phyloP scores from a whole-genome alignment of 23 red algal genomes.

The Rhodosorus marinus region DNA sequence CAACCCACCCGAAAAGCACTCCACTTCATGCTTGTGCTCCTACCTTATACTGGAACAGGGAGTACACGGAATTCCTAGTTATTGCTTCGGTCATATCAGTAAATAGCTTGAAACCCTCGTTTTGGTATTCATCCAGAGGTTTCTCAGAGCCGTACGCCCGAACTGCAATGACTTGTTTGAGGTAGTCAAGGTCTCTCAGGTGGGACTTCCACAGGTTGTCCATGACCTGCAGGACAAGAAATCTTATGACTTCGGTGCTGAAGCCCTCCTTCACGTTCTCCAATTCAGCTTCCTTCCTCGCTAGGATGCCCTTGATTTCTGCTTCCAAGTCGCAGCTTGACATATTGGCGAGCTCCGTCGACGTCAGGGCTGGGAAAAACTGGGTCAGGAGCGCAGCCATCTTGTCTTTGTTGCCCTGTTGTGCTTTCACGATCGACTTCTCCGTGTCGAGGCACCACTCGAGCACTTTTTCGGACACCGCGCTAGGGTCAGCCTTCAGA shows the following conservation, averaged over 20 bases:
- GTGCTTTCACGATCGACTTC: too few species aligned
- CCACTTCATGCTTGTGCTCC: too few species aligned
- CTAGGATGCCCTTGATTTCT: too few species aligned
- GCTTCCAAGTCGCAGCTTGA: too few species aligned
- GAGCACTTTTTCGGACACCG: slow-evolving; percentile 28
- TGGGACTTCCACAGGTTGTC: slow-evolving; percentile 83
- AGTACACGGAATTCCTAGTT: slow-evolving; percentile 76
- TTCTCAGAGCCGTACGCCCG: slow-evolving; percentile 43
- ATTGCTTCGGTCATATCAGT: slow-evolving; percentile 37
- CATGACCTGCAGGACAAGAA: slow-evolving; percentile 49
- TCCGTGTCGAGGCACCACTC: slow-evolving; percentile 6
- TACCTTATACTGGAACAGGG: slow-evolving; percentile 72
- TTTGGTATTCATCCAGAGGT: slow-evolving; percentile 55
- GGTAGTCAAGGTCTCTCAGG: slow-evolving; percentile 55
- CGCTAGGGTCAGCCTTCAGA: slow-evolving; percentile 14
- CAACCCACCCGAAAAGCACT: too few species aligned
- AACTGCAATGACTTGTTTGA: slow-evolving; percentile 62
- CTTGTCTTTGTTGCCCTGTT: too few species aligned
- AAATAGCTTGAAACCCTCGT: slow-evolving; percentile 59
- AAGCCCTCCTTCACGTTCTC: too few species aligned
- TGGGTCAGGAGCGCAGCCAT: too few species aligned
- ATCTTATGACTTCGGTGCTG: slow-evolving; percentile 33
- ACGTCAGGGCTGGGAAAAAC: too few species aligned
- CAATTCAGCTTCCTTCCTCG: too few species aligned
- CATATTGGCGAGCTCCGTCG: too few species aligned